Evolutionary conservation across 345 rosid genomes (phyloP).

Genomic region (Camelina neglecta): DNA sequence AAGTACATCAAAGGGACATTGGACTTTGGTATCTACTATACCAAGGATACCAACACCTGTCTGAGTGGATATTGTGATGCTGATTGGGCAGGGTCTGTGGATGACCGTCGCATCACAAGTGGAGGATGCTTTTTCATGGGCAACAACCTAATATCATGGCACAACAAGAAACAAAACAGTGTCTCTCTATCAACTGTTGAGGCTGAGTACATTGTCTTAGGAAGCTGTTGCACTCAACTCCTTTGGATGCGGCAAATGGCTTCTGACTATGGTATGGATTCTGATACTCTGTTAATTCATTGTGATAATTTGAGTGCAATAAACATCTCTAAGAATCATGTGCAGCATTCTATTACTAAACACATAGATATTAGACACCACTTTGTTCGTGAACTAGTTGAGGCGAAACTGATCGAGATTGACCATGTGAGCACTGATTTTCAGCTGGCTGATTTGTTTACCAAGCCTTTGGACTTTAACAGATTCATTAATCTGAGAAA

Average conservation of each 20-base stretch:
- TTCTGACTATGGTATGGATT: not conserved
- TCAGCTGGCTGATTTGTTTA: no score
- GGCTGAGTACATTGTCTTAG: not conserved
- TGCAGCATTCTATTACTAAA: not conserved
- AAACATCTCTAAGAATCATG: not conserved
- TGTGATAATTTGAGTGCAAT: not conserved
- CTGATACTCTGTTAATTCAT: no score
- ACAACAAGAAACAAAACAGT: not conserved
- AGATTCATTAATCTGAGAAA: no score
- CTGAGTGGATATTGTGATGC: not conserved
- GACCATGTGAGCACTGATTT: not conserved
- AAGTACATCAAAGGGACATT: no score
- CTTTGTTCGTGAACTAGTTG: not conserved
- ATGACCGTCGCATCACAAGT: not conserved
- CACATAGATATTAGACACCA: not conserved
- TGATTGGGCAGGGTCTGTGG: not conserved
- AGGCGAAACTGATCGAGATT: conserved; percentile 26
- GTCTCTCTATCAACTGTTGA: fast-evolving
- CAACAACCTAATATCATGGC: not conserved
- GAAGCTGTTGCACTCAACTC: not conserved
- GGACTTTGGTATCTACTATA: no score
- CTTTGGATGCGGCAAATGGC: not conserved
- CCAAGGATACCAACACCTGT: no score
- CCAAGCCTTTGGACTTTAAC: no score
- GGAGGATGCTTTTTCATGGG: not conserved